Conservation (phyloP, 2,329 filamentous ascomycete species). For the Microdochium trichocladiopsis region DNA sequence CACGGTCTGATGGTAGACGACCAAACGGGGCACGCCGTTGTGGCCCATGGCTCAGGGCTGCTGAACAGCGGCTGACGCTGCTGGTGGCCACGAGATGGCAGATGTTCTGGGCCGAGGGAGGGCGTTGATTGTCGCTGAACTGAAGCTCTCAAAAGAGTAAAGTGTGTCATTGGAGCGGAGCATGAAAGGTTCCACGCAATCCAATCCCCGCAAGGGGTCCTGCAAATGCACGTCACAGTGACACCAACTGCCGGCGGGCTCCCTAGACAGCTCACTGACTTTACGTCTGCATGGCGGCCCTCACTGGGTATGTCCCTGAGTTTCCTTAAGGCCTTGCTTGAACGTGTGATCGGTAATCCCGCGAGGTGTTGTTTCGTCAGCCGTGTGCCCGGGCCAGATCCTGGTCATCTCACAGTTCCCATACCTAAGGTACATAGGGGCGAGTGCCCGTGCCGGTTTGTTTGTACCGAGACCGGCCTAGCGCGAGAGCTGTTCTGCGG, state of each 20-base stretch:
- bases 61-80: not conserved
- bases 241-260: not conserved
- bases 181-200: not conserved
- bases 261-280: not conserved
- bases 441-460: no score
- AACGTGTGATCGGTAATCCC: not conserved
- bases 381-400: no score
- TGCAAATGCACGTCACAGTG: not conserved
- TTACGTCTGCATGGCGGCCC: no score
- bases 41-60: not conserved
- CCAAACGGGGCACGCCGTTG: not conserved
- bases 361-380: no score
- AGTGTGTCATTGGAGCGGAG: no score
- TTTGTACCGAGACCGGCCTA: no score
- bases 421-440: no score
- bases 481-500: not conserved
- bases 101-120: no score
- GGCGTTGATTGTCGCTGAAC: no score
- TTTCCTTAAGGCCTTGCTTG: not conserved
- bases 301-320: not conserved
- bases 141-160: no score
- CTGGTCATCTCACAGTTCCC: no score
- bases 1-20: slow-evolving; percentile 1
- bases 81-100: no score
- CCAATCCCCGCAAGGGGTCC: not conserved